phyloP scores from a whole-genome alignment of 805 yeast genomes.

The Starmera pachycereana region DNA sequence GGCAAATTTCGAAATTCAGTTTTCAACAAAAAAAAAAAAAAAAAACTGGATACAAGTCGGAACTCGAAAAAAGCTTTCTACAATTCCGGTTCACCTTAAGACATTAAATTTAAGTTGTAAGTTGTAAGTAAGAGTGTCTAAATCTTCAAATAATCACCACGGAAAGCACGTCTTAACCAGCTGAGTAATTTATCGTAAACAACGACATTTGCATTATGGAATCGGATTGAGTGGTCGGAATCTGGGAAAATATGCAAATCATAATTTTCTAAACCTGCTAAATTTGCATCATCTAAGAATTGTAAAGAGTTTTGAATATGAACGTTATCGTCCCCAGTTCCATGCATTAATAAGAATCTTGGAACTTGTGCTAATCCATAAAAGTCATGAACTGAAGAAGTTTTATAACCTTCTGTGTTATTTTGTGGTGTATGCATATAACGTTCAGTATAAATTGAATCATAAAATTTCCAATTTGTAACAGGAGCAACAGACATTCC shows the following conservation, averaged over 20 bases:
- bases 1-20: background rate
- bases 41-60: background rate
- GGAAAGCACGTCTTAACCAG: slow-evolving; percentile 59
- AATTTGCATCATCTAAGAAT: slow-evolving; percentile 64
- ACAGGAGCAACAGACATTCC: slow-evolving; percentile 98
- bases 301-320: slow-evolving; percentile 85
- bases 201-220: slow-evolving; percentile 62
- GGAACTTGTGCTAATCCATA: slow-evolving; percentile 43
- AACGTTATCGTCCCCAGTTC: slow-evolving; percentile 96
- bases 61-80: background rate
- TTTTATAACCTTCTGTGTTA: slow-evolving; percentile 53
- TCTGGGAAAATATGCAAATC: slow-evolving; percentile 77
- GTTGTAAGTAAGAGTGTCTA: background rate
- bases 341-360: slow-evolving; percentile 85
- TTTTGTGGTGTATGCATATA: slow-evolving; percentile 80
- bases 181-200: slow-evolving; percentile 55
- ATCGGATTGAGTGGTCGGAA: slow-evolving; percentile 62
- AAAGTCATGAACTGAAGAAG: slow-evolving; percentile 46
- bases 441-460: slow-evolving; percentile 89
- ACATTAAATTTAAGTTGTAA: background rate
- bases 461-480: slow-evolving; percentile 87
- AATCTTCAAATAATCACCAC: slow-evolving; percentile 27
- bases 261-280: slow-evolving; percentile 71
- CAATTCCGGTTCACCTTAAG: background rate
- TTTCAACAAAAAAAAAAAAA: no score